Base-by-base conservation (phyloP, 2,329 filamentous ascomycete genomes). In the Aspergillus pseudotamarii region DNA sequence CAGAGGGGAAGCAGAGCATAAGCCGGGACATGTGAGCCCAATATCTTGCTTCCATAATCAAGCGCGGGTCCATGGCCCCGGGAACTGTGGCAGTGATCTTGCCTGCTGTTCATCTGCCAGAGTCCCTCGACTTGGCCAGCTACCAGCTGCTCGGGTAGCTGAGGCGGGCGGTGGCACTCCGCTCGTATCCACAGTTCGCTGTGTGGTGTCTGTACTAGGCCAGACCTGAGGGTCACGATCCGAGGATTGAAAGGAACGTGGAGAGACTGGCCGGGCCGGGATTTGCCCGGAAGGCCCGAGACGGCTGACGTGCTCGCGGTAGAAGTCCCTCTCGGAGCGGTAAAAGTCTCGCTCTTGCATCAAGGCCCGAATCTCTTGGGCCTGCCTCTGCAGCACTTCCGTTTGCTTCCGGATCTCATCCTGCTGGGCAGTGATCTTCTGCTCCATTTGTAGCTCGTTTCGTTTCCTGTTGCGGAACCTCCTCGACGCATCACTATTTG, bases 401-500 rank as follows among this genome's bases (percentile, higher is more conserved):
- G 66, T 59, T 21, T 75, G 72, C 32, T 71, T 72, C 43, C 72
- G 75, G 26, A 79, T 74, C 60, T 79, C 74, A 1, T 80, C 77
- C 56, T 76, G 73, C 57, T 79, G 74, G 14, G 73, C 69, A 10
- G 67, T 69, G 28, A 80, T 70, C 19, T 74, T 76, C 64, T 78
- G 75, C 62, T 77, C 74, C 61, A 80, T 73, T 62, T 78, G 77
- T 64, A 75, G 67, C 59, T 80, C 78, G 26, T 76, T 78, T 48
- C 78, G 74, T 62, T 80, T 80, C 32, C 78, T 74, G 48, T 80
- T 76, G 41, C 79, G 76, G 63, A 80, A 80, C 26, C 79, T 68
- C 54, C 77, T 71, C 2, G 78, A 80, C 2, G 79, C 79, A 58
- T 77, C 74, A 57, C 79, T 80, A 68, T 81, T 81, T 3, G 78